Evolutionary conservation across 1,139 yeast species (phyloP), one percentile per base, ranked within the genome.

Genomic region (Debaryomyces fabryi): DNA sequence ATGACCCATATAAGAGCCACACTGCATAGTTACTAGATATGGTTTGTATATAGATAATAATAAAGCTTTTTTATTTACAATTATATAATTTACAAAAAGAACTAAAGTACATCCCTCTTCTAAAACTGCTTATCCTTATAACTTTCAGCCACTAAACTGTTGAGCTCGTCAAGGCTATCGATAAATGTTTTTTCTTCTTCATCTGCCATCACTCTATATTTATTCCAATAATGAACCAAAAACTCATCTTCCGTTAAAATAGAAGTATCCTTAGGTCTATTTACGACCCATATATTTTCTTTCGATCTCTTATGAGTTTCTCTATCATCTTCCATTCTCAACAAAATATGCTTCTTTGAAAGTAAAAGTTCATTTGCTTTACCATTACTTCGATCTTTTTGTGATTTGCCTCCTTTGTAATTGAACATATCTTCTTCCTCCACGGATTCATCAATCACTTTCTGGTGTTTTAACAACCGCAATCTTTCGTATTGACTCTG

Each of bases 301-400:
- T 89, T 88, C 13, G 86, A 80, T 50, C 88, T 76, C 61, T 90
- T 90, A 56, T 87, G 90, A 7, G 93, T 73, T 62, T 90, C 97
- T 55, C 96, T 71, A 62, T 90, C 96, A 52, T 87, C 93, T 62
- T 90, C 96, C 83, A 90, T 88, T 51, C 96, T 72, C 35, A 80
- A 72, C n/a, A 87, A 63, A 12, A 87, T 83, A 55, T 86, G 86
- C 42, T 79, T 76, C 48, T 75, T 76, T 1, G 83, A 64, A n/a
- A 46, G 38, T 12, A 78, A 60, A 42, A 65, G 56, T 34, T 63
- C 58, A 39, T 63, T 53, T 27, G 63, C 54, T 13, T 51, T 53
- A 33, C 58, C 65, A 15, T 59, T 62, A 6, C 5, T 18, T 12
- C 23, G 24, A 15, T 45, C 45, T 36, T 41, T 36, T 27, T 30